Percentiles rank a stretch among this genome's conserved stretches.
Evolutionary conservation across 495 filamentous ascomycete genomes (phyloP).

Genomic region (Talaromyces thailandensis): DNA sequence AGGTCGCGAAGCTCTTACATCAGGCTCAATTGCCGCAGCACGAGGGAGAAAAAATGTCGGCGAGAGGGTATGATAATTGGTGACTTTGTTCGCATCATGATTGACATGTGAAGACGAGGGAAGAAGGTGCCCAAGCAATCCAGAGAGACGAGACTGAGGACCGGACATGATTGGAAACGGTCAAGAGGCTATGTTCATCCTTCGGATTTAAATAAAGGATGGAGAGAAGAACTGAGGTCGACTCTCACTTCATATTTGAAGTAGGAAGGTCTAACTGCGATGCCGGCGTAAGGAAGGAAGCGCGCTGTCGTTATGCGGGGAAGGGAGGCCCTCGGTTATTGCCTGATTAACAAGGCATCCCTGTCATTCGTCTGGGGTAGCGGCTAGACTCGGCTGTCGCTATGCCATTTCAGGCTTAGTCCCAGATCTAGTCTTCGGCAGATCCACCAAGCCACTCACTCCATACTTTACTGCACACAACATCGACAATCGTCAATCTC

Average conservation of each 20-base stretch:
- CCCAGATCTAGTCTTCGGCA: background rate
- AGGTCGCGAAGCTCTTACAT: constrained; percentile 37
- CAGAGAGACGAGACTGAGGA: constrained; percentile 47
- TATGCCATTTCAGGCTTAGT: background rate
- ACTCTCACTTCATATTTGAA: background rate
- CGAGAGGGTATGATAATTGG: constrained; percentile 72
- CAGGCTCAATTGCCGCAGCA: constrained; percentile 82
- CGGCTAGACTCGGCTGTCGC: background rate
- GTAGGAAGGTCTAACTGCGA: background rate
- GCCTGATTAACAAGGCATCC: background rate
- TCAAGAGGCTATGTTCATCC: background rate
- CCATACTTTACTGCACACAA: background rate
- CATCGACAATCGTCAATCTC: no score
- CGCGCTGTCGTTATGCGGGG: background rate
- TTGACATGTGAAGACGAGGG: constrained; percentile 22
- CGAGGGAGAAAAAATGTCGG: constrained; percentile 86
- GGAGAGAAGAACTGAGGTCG: background rate
- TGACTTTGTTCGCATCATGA: constrained; percentile 22
- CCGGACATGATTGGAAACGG: constrained; percentile 38
- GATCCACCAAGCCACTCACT: background rate
- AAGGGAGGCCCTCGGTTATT: background rate
- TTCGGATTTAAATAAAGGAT: background rate
- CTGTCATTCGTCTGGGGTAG: background rate
- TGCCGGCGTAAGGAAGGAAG: background rate
- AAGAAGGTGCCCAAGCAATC: constrained; percentile 54